Evolutionary conservation across 176 grass and related monocot species (phyloP).

Genomic region (Oryza meridionalis): DNA sequence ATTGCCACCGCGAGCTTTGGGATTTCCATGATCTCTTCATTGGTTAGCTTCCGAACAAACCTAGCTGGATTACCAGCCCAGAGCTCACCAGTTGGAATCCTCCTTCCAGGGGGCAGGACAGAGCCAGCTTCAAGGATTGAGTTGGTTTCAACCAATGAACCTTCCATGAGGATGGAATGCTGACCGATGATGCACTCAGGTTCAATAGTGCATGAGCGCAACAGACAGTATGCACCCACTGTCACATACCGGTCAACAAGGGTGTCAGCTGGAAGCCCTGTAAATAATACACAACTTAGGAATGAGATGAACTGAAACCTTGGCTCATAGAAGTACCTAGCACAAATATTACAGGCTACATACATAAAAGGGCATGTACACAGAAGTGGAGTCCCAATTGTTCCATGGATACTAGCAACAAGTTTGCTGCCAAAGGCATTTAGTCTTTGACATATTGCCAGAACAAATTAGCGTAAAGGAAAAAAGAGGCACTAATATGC

Average conservation of each 20-base stretch:
- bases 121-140: constrained; percentile 97
- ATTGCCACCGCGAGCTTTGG: constrained; percentile 87
- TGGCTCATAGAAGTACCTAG: neutral
- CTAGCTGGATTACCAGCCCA: constrained; percentile 88
- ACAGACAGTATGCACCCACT: constrained; percentile 78
- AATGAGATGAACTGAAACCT: constrained; percentile 24
- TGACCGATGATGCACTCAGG: constrained; percentile 95
- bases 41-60: constrained; percentile 85
- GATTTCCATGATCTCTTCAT: constrained; percentile 93
- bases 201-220: constrained; percentile 96
- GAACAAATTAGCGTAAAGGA: neutral
- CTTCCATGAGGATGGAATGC: constrained; percentile 98
- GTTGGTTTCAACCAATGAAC: constrained; percentile 92
- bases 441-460: neutral
- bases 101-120: constrained; percentile 77
- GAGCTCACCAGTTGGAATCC: constrained; percentile 90
- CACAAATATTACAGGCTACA: neutral
- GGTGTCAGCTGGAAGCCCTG: constrained; percentile 96
- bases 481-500: neutral
- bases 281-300: constrained; percentile 12
- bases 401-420: neutral
- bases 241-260: constrained; percentile 89
- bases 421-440: neutral
- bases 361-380: neutral
- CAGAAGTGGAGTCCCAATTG: neutral